These are phyloP conservation scores for Cordyceps javanica DNA, from an alignment of 2,329 filamentous ascomycete genomes.

Conservation along the genomic window DNA sequence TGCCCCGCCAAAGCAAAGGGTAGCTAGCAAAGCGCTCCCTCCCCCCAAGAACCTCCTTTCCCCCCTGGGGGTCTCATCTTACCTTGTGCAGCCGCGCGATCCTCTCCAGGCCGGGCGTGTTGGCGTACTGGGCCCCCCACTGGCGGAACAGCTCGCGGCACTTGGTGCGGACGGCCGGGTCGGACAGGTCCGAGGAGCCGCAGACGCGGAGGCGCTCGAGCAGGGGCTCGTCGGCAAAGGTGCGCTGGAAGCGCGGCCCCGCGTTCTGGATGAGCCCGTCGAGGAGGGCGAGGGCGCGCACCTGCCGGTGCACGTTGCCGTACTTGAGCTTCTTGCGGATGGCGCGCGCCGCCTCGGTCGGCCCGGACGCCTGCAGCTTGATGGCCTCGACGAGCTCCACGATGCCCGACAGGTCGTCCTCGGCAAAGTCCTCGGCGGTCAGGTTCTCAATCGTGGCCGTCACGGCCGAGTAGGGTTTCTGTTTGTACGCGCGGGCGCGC, in stretches of 20 bases:
- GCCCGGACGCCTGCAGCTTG: slow-evolving; percentile 78
- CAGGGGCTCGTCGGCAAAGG: slow-evolving; percentile 84
- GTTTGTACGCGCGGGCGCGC: too few relatives aligned
- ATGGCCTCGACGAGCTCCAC: slow-evolving; percentile 93
- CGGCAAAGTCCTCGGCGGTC: slow-evolving; percentile 82
- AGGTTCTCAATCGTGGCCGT: slow-evolving; percentile 88
- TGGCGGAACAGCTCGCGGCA: slow-evolving; percentile 79
- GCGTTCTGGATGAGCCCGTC: slow-evolving; percentile 95
- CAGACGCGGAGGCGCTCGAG: slow-evolving; percentile 86
- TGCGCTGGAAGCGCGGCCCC: slow-evolving; percentile 76
- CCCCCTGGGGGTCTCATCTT: slow-evolving; percentile 12
- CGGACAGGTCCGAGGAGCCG: slow-evolving; percentile 76
- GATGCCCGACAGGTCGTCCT: slow-evolving; percentile 86
- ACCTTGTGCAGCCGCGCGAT: slow-evolving; percentile 73
- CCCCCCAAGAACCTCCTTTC: slow-evolving; percentile 2
- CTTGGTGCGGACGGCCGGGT: slow-evolving; percentile 80
- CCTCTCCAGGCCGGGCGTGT: slow-evolving; percentile 69
- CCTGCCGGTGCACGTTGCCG: slow-evolving; percentile 85
- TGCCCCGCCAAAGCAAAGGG: too few relatives aligned
- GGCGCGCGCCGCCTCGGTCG: slow-evolving; percentile 82
- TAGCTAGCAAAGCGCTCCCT: not conserved
- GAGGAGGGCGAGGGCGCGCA: slow-evolving; percentile 80
- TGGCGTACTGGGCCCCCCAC: slow-evolving; percentile 86
- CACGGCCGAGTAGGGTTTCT: slow-evolving; percentile 86
- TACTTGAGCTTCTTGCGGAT: slow-evolving; percentile 99